Percentiles rank a stretch among this genome's conserved stretches.
phyloP scores from a whole-genome alignment of 352 stramenopile species.

The Globisporangium nunn region DNA sequence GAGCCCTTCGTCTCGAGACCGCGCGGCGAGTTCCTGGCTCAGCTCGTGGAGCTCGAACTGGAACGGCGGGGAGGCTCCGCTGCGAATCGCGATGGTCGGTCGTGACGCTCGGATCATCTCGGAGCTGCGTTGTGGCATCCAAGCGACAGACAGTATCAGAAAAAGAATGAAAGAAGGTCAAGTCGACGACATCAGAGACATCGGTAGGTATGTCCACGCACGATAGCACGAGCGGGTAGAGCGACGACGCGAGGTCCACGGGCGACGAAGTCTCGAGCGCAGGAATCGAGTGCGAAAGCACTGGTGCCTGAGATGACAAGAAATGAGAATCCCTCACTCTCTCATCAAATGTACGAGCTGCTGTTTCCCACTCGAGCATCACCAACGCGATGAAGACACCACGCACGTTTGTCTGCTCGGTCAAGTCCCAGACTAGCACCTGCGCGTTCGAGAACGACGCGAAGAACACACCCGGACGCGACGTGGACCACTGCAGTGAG shows the following conservation, averaged over 20 bases:
- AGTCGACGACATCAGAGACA: conserved; percentile 2
- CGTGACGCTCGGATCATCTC: conserved; percentile 45
- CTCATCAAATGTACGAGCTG: too few relatives aligned
- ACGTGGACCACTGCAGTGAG: conserved; percentile 43
- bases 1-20: conserved; percentile 8
- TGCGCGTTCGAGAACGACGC: conserved; percentile 38
- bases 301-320: conserved; percentile 15
- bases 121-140: conserved; percentile 15
- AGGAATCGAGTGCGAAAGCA: conserved; percentile 25
- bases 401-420: conserved; percentile 33
- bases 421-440: conserved; percentile 48
- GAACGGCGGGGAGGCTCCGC: conserved; percentile 16
- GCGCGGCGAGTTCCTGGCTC: conserved; percentile 13
- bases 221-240: conserved; percentile 38
- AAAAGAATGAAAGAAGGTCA: conserved; percentile 1
- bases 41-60: conserved; percentile 23
- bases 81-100: conserved; percentile 28
- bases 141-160: too few relatives aligned
- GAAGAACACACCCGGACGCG: conserved; percentile 45
- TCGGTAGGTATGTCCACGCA: conserved; percentile 12
- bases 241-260: conserved; percentile 21
- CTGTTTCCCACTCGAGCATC: too few relatives aligned
- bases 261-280: conserved; percentile 9
- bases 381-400: too few relatives aligned
- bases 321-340: not conserved